These are phyloP conservation scores for Cajanus cajan DNA, from an alignment of 306 rosid genomes.

Conservation along the genomic window DNA sequence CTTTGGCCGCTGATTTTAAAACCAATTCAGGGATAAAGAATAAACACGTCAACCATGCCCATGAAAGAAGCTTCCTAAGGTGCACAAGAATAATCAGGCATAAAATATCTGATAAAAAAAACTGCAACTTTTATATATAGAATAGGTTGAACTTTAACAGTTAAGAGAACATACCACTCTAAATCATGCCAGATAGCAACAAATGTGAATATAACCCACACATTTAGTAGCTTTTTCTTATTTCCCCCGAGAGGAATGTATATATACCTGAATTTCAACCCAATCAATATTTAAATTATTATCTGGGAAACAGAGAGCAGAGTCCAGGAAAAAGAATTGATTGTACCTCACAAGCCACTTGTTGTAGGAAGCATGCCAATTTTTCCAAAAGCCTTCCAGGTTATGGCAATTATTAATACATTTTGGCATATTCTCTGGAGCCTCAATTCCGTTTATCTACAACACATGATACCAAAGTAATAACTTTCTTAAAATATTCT, in stretches of 20 bases:
- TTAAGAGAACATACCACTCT: constrained; percentile 69
- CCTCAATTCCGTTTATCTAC: constrained; percentile 82
- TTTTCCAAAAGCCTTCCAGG: constrained; percentile 93
- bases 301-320: constrained; percentile 10
- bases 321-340: constrained; percentile 23
- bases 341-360: constrained; percentile 97
- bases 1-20: constrained; percentile 68
- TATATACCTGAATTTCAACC: constrained; percentile 65
- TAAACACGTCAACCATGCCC: constrained; percentile 97
- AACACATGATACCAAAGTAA: constrained; percentile 27
- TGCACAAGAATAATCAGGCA: constrained; percentile 35
- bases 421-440: constrained; percentile 95
- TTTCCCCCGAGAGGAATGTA: constrained; percentile 95
- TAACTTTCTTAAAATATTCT: constrained; percentile 17
- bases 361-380: constrained; percentile 98
- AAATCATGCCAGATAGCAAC: constrained; percentile 95
- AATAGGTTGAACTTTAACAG: constrained; percentile 26
- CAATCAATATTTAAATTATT: constrained; percentile 16
- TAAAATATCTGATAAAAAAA: constrained; percentile 21
- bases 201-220: constrained; percentile 92
- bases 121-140: constrained; percentile 22
- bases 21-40: constrained; percentile 86
- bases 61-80: constrained; percentile 90
- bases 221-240: constrained; percentile 67
- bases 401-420: constrained; percentile 87